Evolutionary conservation across 495 filamentous ascomycete genomes (phyloP).

Genomic region (Delitschia confertaspora): DNA sequence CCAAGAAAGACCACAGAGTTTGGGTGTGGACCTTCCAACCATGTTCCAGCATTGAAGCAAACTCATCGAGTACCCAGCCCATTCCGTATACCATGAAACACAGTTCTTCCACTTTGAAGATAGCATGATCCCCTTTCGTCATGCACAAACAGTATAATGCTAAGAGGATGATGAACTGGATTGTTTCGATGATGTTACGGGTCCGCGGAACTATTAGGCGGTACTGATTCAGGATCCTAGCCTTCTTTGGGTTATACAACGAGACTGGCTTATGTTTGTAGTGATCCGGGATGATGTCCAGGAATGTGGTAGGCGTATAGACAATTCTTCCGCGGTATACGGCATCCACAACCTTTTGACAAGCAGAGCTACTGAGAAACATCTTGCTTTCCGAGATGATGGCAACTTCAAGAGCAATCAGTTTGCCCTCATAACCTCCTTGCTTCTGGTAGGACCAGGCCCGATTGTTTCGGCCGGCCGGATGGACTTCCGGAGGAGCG

Average conservation of each 20-base stretch:
- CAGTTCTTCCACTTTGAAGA: conserved; percentile 45
- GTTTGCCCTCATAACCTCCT: conserved; percentile 47
- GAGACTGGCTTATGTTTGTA: conserved; percentile 66
- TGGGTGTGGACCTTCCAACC: conserved; percentile 70
- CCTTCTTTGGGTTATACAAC: conserved; percentile 56
- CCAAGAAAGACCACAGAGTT: conserved; percentile 71
- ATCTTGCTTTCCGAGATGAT: conserved; percentile 59
- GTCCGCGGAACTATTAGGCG: conserved; percentile 62
- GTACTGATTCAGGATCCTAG: conserved; percentile 64
- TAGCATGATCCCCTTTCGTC: conserved; percentile 44
- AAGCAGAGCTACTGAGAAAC: conserved; percentile 59
- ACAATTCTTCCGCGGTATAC: conserved; percentile 59
- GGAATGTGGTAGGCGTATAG: conserved; percentile 60
- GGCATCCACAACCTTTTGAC: conserved; percentile 60
- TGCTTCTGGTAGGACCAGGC: conserved; percentile 41
- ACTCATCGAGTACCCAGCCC: conserved; percentile 66
- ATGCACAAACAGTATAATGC: conserved; percentile 55
- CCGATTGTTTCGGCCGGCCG: conserved; percentile 40
- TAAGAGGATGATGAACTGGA: conserved; percentile 57
- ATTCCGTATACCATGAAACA: conserved; percentile 55
- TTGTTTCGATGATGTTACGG: conserved; percentile 56
- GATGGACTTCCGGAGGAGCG: conserved; percentile 49
- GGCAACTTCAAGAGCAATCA: conserved; percentile 61
- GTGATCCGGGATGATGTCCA: conserved; percentile 63
- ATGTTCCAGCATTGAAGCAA: conserved; percentile 62